These are phyloP conservation scores for Schwanniomyces polymorphus DNA, from an alignment of 805 yeast genomes.

Conservation along the genomic window DNA sequence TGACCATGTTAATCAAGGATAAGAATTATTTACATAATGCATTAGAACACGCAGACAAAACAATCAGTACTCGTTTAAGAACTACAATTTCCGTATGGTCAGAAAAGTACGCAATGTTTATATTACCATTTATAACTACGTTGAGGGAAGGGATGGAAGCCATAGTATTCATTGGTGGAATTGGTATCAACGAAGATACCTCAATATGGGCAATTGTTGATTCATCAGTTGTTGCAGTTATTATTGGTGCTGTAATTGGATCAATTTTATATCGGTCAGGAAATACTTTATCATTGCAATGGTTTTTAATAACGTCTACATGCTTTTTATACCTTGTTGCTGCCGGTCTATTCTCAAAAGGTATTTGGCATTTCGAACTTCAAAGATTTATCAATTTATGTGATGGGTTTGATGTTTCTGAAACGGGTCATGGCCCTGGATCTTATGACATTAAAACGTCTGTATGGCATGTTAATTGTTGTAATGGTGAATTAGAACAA, in stretches of 20 bases:
- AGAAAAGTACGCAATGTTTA: conserved; percentile 35
- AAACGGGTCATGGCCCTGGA: conserved; percentile 48
- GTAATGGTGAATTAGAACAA: conserved; percentile 41
- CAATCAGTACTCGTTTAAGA: neutral
- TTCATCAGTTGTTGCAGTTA: conserved; percentile 26
- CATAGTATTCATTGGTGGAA: conserved; percentile 43
- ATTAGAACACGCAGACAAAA: neutral
- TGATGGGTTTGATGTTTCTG: conserved; percentile 42
- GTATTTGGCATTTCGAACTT: conserved; percentile 45
- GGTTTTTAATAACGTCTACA: conserved; percentile 38
- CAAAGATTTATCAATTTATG: conserved; percentile 37
- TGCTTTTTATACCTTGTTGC: conserved; percentile 44
- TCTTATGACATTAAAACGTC: conserved; percentile 40
- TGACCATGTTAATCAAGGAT: conserved; percentile 25
- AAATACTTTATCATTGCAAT: conserved; percentile 41
- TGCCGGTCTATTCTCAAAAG: conserved; percentile 45
- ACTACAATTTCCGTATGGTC: conserved; percentile 15
- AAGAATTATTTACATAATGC: conserved; percentile 18
- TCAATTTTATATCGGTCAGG: conserved; percentile 38
- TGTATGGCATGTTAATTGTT: conserved; percentile 49
- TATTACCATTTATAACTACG: conserved; percentile 41
- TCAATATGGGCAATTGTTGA: conserved; percentile 30
- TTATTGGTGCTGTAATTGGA: conserved; percentile 35
- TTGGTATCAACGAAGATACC: conserved; percentile 37
- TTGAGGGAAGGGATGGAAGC: conserved; percentile 46